Base-by-base conservation (phyloP, 345 rosid species). In the Boechera stricta region DNA sequence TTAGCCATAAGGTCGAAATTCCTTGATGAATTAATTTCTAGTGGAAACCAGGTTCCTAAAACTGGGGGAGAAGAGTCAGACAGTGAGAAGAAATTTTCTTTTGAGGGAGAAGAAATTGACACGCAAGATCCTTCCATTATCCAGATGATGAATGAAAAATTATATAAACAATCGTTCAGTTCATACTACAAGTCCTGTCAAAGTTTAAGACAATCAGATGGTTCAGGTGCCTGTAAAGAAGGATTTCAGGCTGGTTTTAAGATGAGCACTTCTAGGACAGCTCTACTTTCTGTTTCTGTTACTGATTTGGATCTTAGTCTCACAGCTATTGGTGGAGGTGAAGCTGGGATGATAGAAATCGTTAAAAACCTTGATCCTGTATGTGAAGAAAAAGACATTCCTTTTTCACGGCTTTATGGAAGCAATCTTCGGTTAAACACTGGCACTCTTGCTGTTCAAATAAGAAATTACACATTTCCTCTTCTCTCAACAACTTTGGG, bases 161-260 rank as follows among this genome's bases (percentile, higher is more conserved):
- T 95, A 16, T 80, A 84, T 78, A 82, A 63, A 70, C 86, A 81
- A 71, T 87, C 96, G 66, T 95, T 95, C 66, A 86, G 81, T 57
- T 86, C 91, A 11, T 95, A 95, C 84, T 92, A 86, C 73, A 77
- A 79, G 81, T 94, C 97, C 57, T 95, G 99, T 78, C 92, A 89
- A 71, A 89, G 88, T 74, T 77, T 90, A 56, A 81, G 42, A 69
- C 73, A 77, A 65, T 83, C 88, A 31, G 93, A 84, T 80, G 96
- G 96, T 70, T 92, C 99, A 21, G 98, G 98, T 87, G 97, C 94
- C 42, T 91, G 84, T 81, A 79, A 61, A 67, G 83, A 83, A 77
- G 96, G 98, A 47, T 91, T 92, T 84, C 98, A 95, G 74, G 84
- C 95, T 75, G 97, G 98, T 72, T 94, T 94, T 68, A 87, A 79